phyloP scores from a whole-genome alignment of 108 stramenopile genomes.

The Nannochloropsis granulata region DNA sequence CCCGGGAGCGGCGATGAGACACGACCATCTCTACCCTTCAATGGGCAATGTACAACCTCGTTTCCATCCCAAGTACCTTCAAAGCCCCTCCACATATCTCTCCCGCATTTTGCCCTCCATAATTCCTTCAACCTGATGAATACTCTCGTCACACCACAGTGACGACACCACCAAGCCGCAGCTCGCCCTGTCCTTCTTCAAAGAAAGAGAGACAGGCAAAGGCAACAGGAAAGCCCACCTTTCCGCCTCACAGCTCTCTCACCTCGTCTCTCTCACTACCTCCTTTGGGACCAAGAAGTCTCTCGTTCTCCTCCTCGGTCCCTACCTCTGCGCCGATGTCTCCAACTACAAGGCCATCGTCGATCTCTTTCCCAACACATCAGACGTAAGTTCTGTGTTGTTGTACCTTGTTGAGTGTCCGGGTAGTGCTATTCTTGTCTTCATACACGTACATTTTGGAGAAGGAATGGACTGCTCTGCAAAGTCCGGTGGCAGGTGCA shows the following conservation, averaged over 20 bases:
- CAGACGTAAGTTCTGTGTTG: not conserved
- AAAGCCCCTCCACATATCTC: too few relatives aligned
- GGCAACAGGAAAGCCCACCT: not conserved
- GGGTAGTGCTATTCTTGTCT: too few relatives aligned
- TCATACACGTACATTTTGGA: too few relatives aligned
- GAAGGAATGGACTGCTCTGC: too few relatives aligned
- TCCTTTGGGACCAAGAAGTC: not conserved
- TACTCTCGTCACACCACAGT: not conserved
- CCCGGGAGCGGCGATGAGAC: too few relatives aligned
- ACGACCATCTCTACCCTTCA: too few relatives aligned
- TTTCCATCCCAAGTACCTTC: too few relatives aligned
- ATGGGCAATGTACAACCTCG: too few relatives aligned
- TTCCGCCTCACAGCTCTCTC: not conserved
- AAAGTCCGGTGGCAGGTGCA: too few relatives aligned
- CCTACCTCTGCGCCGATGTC: not conserved
- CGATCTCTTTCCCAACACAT: not conserved
- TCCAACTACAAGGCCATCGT: not conserved
- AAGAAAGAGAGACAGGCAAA: not conserved
- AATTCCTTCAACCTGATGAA: not conserved
- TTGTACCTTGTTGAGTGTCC: too few relatives aligned
- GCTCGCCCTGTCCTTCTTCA: not conserved
- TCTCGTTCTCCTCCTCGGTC: not conserved
- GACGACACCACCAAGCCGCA: not conserved
- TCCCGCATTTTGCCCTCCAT: not conserved
- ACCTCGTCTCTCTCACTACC: not conserved